A percentile compares a stretch with the other conserved stretches of the same genome.
phyloP scores from a whole-genome alignment of 2,329 filamentous ascomycete genomes.

The Penicillium capsulatum region DNA sequence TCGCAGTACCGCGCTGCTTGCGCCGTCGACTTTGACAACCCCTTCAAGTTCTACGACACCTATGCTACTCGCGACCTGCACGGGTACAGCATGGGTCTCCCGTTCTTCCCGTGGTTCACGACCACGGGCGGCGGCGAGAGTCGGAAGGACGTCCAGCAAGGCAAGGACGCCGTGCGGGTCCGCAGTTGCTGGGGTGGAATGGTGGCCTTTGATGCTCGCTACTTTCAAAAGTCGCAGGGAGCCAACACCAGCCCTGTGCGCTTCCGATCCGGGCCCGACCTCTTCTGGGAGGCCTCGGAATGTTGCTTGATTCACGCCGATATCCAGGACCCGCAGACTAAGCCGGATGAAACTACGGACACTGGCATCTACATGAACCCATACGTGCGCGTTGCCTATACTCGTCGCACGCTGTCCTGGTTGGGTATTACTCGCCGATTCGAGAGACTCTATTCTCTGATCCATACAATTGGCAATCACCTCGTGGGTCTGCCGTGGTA shows the following conservation, averaged over 20 bases:
- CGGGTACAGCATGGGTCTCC: conserved; percentile 63
- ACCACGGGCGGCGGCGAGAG: conserved; percentile 48
- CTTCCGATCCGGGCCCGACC: conserved; percentile 57
- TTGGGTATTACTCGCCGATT: conserved; percentile 59
- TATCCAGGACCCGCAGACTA: conserved; percentile 37
- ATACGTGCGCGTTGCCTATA: conserved; percentile 68
- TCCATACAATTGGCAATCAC: conserved; percentile 57
- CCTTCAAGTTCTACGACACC: conserved; percentile 72
- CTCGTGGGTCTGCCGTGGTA: conserved; percentile 54
- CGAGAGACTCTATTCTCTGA: conserved; percentile 59
- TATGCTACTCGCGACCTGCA: conserved; percentile 69
- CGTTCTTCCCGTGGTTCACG: conserved; percentile 70
- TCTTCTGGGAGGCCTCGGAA: conserved; percentile 62
- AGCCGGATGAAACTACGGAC: conserved; percentile 37
- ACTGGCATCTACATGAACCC: conserved; percentile 70
- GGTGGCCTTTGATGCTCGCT: conserved; percentile 50
- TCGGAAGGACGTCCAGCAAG: conserved; percentile 58
- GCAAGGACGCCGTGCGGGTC: conserved; percentile 60
- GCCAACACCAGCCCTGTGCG: conserved; percentile 41
- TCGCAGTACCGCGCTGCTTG: conserved; percentile 65
- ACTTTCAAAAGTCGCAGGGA: conserved; percentile 39
- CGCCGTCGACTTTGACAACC: conserved; percentile 69
- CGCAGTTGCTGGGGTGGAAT: conserved; percentile 75
- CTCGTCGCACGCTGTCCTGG: conserved; percentile 54
- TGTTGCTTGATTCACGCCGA: conserved; percentile 58